Conservation (phyloP, 2,329 filamentous ascomycete species). For the Stagonosporopsis tanaceti region DNA sequence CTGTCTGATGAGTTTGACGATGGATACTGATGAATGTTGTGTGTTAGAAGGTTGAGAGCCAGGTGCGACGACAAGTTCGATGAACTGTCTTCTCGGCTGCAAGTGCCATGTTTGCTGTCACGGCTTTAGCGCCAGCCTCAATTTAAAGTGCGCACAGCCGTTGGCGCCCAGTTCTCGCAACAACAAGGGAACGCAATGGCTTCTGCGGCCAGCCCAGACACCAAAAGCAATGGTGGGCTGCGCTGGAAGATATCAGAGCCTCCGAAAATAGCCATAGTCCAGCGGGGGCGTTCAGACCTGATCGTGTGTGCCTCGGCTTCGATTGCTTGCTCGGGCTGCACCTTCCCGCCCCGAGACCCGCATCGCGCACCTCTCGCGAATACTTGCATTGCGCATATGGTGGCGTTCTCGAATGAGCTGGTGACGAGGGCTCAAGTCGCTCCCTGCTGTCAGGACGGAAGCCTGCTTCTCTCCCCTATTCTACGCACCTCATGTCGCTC, state of each 20-base stretch:
- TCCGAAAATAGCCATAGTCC: not conserved
- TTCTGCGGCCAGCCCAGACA: not conserved
- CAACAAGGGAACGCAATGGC: not conserved
- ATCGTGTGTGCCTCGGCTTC: slow-evolving; percentile 5
- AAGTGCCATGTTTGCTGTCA: slow-evolving; percentile 12
- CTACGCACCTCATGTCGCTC: slow-evolving; percentile 8
- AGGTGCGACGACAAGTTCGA: slow-evolving; percentile 16
- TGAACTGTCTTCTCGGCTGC: slow-evolving; percentile 13
- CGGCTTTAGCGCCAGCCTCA: slow-evolving; percentile 12
- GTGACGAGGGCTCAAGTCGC: slow-evolving; percentile 10
- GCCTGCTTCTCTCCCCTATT: slow-evolving; percentile 14
- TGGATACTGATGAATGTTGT: slow-evolving; percentile 12
- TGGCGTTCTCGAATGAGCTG: slow-evolving; percentile 16
- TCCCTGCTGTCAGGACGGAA: slow-evolving; percentile 6
- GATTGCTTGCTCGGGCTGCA: slow-evolving; percentile 10
- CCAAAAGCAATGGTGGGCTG: not conserved
- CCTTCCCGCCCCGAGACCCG: slow-evolving; percentile 2
- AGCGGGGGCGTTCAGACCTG: not conserved
- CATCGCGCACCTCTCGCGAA: not conserved
- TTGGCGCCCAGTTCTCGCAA: not conserved
- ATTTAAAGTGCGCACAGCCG: slow-evolving; percentile 2
- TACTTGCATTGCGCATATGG: slow-evolving; percentile 11
- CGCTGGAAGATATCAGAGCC: not conserved
- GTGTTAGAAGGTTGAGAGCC: slow-evolving; percentile 15
- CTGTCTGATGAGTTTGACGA: slow-evolving; percentile 9